These are phyloP conservation scores for Suillus tomentosus DNA, from an alignment of 768 basidiomycete genomes.

Conservation along the genomic window DNA sequence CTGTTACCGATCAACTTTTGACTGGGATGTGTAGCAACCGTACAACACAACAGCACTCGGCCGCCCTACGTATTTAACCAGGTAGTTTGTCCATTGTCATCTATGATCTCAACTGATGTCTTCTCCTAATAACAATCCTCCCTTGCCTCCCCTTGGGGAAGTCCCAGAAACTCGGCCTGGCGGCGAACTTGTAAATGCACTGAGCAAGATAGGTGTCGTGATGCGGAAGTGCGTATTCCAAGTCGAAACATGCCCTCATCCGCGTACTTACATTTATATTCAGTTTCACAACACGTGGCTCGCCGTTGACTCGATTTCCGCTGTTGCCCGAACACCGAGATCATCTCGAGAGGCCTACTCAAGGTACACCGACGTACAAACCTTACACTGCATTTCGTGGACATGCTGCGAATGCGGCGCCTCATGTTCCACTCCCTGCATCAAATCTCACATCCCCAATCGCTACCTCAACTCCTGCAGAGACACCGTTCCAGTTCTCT, in stretches of 20 bases:
- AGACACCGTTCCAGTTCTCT: not conserved
- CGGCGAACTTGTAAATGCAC: not conserved
- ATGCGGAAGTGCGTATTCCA: not conserved
- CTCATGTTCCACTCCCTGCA: not conserved
- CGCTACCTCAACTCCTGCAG: conserved; percentile 1
- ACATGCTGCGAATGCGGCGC: not conserved
- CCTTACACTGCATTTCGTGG: not conserved
- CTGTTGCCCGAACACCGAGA: not conserved
- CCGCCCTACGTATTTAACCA: not conserved
- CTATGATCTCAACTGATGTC: not conserved
- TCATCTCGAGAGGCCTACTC: not conserved
- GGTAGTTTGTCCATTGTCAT: conserved; percentile 2
- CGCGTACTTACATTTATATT: not conserved
- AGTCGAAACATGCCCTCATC: not conserved
- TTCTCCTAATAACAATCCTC: not conserved
- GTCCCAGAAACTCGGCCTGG: not conserved
- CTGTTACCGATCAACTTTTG: not conserved
- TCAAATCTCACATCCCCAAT: not conserved
- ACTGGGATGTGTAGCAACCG: not conserved
- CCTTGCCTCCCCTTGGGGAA: conserved; percentile 1
- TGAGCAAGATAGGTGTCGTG: not conserved
- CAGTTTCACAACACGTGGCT: not conserved
- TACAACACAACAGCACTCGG: not conserved
- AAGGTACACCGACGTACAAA: not conserved
- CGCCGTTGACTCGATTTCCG: not conserved